A percentile compares a stretch with the other conserved stretches of the same genome.
Conservation (phyloP, 2,329 filamentous ascomycete genomes). For the Verticillium isaacii region DNA sequence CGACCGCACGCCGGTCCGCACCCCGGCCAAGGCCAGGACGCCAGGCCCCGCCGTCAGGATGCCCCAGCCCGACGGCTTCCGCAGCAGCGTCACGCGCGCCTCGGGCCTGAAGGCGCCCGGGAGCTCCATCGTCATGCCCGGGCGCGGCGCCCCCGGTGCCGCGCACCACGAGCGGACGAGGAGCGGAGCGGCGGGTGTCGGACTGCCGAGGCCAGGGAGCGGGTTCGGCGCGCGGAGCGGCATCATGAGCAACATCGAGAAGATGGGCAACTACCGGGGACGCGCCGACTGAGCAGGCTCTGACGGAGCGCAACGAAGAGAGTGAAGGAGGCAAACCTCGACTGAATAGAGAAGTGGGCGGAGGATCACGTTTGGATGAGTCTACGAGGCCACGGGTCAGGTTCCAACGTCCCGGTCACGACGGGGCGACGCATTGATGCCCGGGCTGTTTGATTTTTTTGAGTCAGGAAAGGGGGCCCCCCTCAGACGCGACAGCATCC, state of each 20-base stretch:
- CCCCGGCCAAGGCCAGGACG: conserved; percentile 6
- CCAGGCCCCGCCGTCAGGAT: conserved; percentile 23
- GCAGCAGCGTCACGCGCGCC: conserved; percentile 49
- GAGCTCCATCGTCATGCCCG: conserved; percentile 32
- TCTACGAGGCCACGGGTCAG: not conserved
- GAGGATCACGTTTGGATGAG: conserved; percentile 2
- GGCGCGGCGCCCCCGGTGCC: conserved; percentile 43
- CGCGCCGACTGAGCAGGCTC: conserved; percentile 22
- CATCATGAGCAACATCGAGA: conserved; percentile 81
- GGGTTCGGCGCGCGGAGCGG: conserved; percentile 53
- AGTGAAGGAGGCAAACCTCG: not conserved
- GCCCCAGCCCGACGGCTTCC: conserved; percentile 32
- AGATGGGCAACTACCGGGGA: conserved; percentile 67
- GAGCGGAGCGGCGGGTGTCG: conserved; percentile 27
- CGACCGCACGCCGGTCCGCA: conserved; percentile 10
- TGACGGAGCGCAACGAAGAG: not conserved
- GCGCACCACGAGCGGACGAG: conserved; percentile 40
- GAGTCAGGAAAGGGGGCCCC: not conserved
- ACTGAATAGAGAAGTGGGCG: not conserved
- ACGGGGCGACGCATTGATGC: not conserved
- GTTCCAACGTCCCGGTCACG: not conserved
- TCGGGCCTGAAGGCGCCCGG: conserved; percentile 60
- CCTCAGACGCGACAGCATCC: not conserved
- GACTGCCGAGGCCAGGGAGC: conserved; percentile 45
- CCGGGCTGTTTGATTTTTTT: not conserved